Base-by-base conservation (phyloP, 495 filamentous ascomycete species). In the Schizothecium vesticola region DNA sequence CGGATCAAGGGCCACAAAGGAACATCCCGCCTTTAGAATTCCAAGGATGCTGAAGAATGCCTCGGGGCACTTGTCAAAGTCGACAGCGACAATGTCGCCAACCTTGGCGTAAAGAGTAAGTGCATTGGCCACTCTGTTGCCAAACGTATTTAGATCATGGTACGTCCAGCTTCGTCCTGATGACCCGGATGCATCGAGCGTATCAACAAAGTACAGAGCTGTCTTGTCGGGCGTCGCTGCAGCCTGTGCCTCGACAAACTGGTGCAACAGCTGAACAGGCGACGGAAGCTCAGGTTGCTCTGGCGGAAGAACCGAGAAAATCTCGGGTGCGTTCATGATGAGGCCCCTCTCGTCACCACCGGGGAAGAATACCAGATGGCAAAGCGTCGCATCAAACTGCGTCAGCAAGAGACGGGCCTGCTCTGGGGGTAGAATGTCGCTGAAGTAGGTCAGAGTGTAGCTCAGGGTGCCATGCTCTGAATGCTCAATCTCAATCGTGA, bases 61-160 rank as follows among this genome's bases (percentile, higher is more conserved):
- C 61, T 91, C 87, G 1, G 92, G 88, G 69, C 87, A 92, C 75
- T 94, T 94, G 63, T 93, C 86, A 71, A 96, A 94, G 74, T 89
- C 90, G 9, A 92, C 86, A 0, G 86, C 90, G 21, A 96, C 80
- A n/a, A 93, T 84, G 21, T 80, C 75, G 3, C 87, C 85, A 0
- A 79, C 69, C 26, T 77, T 67, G 23, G 80, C 74, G 43, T 79
- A 72, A 31, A 75, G 64, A 0, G 69, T 56, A 7, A 93, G 67
- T 21, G 89, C 72, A 62, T 87, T 75, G 0, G 88, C 88, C 22
- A 91, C 78, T 62, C 80, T 78, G 69, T 92, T 90, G 7, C 83
- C 87, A 68, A 86, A 83, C 9, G 78, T 69, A 68, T 92, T 74
- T 0, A 93, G 77, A 67, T 92, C 76, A 10, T 64, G 64, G 67